Evolutionary conservation across 2,329 filamentous ascomycete species (phyloP).

Genomic region (Teratosphaeria zuluensis): DNA sequence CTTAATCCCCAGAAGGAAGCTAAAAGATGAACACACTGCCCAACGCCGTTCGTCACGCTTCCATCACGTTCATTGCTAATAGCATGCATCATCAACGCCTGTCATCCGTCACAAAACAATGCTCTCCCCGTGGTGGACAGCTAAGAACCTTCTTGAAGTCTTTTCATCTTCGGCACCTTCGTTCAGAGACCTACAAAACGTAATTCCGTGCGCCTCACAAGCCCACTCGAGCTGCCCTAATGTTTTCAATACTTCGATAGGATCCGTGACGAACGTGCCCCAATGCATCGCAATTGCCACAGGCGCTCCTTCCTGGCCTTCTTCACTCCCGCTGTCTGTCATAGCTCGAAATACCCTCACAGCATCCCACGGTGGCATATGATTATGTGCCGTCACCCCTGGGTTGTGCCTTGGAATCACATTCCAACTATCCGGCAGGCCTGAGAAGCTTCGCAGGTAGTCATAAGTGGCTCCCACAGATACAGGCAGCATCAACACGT

Average conservation of each 20-base stretch:
- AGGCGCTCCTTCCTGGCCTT: not conserved
- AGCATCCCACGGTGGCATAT: constrained; percentile 7
- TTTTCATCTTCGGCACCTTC: not conserved
- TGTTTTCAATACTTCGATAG: constrained; percentile 3
- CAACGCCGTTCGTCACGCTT: too few species aligned
- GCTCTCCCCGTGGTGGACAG: not conserved
- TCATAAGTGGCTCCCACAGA: constrained; percentile 5
- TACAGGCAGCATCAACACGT: constrained; percentile 3
- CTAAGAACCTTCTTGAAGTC: not conserved
- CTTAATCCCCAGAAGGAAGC: too few species aligned
- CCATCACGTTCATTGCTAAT: too few species aligned
- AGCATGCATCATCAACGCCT: too few species aligned
- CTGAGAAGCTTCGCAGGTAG: constrained; percentile 2
- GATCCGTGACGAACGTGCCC: constrained; percentile 4
- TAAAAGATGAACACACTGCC: too few species aligned
- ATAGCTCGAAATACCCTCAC: constrained; percentile 1
- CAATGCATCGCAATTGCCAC: constrained; percentile 6
- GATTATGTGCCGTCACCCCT: constrained; percentile 5
- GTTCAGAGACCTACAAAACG: not conserved
- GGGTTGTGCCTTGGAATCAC: constrained; percentile 3
- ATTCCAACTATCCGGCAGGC: constrained; percentile 1
- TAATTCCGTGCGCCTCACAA: constrained; percentile 3
- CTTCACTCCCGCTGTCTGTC: not conserved
- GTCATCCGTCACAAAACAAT: too few species aligned
- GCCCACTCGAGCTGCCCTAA: constrained; percentile 5